A percentile compares a stretch with the other conserved stretches of the same genome.
phyloP scores from a whole-genome alignment of 2,329 filamentous ascomycete species.

The Colletotrichum navitas region DNA sequence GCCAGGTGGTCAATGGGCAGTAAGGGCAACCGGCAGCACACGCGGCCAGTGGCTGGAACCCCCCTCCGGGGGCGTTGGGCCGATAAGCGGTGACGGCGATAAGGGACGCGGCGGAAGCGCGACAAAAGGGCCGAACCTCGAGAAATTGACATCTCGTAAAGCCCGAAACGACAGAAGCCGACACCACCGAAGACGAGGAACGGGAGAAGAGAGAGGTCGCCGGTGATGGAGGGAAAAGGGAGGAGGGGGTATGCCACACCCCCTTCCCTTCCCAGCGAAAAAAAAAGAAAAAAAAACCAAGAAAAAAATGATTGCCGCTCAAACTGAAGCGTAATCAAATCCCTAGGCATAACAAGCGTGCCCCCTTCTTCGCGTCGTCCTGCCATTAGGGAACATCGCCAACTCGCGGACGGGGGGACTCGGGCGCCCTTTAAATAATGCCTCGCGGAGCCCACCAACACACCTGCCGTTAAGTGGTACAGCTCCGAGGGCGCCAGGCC shows the following conservation, averaged over 20 bases:
- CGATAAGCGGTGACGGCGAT: conserved; percentile 6
- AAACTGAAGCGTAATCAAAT: background rate
- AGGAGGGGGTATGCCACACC: too few species aligned
- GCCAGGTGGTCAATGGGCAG: background rate
- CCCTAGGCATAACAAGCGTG: background rate
- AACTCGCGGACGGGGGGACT: conserved; percentile 19
- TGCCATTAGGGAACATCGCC: conserved; percentile 41
- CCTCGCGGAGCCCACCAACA: conserved; percentile 16
- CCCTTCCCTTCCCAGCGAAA: background rate
- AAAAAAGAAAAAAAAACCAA: background rate
- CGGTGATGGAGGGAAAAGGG: background rate
- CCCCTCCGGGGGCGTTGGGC: background rate
- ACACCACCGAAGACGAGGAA: background rate
- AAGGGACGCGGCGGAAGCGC: background rate
- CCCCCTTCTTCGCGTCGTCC: conserved; percentile 36
- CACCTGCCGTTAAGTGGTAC: conserved; percentile 41
- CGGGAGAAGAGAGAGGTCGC: background rate
- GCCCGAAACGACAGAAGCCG: background rate
- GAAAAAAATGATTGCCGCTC: conserved; percentile 5
- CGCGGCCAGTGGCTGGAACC: background rate
- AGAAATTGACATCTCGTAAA: conserved; percentile 14
- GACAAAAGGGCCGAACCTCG: conserved; percentile 13
- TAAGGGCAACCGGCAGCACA: background rate
- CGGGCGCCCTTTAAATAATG: conserved; percentile 38
- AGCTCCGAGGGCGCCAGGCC: conserved; percentile 41